phyloP scores from a whole-genome alignment of 441 rosid species.

The Gossypium armourianum region DNA sequence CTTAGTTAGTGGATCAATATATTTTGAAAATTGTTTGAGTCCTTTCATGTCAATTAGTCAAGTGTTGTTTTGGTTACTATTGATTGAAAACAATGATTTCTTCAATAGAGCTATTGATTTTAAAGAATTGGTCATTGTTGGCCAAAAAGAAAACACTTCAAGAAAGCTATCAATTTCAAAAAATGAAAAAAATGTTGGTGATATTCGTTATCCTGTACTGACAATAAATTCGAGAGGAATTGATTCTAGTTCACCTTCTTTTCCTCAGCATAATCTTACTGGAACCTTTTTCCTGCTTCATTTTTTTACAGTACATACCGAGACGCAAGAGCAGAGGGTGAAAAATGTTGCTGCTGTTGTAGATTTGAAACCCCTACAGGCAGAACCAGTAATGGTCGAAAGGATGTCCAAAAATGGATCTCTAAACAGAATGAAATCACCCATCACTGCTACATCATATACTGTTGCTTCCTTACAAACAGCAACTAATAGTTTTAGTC shows the following conservation, averaged over 20 bases:
- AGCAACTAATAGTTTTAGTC: conserved; percentile 84
- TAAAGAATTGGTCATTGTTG: not conserved
- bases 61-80: not conserved
- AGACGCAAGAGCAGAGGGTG: conserved; percentile 54
- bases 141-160: not conserved
- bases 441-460: conserved; percentile 66
- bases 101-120: not conserved
- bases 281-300: not conserved
- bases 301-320: conserved; percentile 30
- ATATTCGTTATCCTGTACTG: not conserved
- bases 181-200: not conserved
- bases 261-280: no score
- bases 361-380: conserved; percentile 59
- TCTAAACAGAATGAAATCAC: conserved; percentile 56
- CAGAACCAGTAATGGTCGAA: conserved; percentile 52
- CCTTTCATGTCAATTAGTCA: not conserved
- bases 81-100: not conserved
- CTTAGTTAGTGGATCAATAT: not conserved
- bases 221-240: not conserved
- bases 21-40: not conserved
- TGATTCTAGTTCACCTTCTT: no score
- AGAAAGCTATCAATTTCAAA: not conserved
- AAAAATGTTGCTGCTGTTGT: conserved; percentile 55
- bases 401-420: conserved; percentile 61
- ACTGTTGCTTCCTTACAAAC: conserved; percentile 76